Conservation (phyloP, 2,329 filamentous ascomycete species). For the Xylogone sp. region DNA sequence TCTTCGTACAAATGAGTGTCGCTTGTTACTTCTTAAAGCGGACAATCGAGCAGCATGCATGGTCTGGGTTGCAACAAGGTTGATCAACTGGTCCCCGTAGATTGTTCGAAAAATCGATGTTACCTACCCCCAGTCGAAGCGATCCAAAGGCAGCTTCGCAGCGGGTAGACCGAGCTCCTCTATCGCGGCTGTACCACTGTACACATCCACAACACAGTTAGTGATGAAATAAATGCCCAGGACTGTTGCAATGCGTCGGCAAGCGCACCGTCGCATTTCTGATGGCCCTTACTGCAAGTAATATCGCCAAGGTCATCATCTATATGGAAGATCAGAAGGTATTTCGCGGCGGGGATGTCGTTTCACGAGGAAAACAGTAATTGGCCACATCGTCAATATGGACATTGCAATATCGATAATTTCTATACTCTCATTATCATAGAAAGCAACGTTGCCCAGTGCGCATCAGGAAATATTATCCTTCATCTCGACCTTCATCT, state of each 20-base stretch:
- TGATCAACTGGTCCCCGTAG: background rate
- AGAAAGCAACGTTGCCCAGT: too few species aligned
- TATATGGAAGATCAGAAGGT: background rate
- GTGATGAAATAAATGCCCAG: too few species aligned
- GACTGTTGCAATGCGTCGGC: background rate
- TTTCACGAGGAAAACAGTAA: background rate
- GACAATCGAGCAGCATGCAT: background rate
- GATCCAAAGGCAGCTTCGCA: background rate
- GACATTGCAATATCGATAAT: too few species aligned
- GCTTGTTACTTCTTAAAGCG: background rate
- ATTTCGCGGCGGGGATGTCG: background rate
- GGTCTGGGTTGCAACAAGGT: background rate
- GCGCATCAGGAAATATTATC: too few species aligned
- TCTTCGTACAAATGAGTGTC: too few species aligned
- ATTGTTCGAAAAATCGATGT: background rate
- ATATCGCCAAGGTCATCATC: background rate
- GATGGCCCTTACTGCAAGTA: background rate
- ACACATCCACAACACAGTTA: background rate
- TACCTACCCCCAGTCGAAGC: background rate
- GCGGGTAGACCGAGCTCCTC: background rate
- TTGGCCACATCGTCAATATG: background rate
- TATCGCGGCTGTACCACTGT: background rate
- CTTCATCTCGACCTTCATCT: too few species aligned
- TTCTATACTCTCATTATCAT: too few species aligned
- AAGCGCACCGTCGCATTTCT: background rate